Percentiles rank a stretch among this genome's conserved stretches.
Evolutionary conservation across 202 grass and related monocot genomes (phyloP).

Genomic region (Dendrocalamus latiflorus): DNA sequence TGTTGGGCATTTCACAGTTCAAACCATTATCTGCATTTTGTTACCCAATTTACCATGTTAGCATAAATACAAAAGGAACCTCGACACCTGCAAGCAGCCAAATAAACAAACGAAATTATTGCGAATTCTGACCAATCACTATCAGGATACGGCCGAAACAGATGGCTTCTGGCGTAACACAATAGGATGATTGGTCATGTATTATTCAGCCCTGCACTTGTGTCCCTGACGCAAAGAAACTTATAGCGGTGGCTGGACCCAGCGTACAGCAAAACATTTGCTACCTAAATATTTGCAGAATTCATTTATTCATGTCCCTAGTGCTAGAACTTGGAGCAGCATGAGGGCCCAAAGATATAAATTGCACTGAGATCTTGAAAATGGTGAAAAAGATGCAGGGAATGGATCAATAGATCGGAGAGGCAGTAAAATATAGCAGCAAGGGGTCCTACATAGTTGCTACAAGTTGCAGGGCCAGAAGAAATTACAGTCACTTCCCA

Average conservation of each 20-base stretch:
- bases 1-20: neutral
- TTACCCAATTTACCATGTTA: neutral
- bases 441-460: neutral
- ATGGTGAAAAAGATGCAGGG: conserved; percentile 21
- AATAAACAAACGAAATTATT: neutral
- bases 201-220: neutral
- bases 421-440: neutral
- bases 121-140: neutral
- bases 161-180: neutral
- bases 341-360: neutral
- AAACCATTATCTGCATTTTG: neutral
- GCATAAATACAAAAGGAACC: neutral
- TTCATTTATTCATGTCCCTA: neutral
- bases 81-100: neutral
- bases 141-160: neutral
- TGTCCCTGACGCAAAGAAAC: neutral
- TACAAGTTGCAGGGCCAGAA: neutral
- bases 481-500: conserved; percentile 41
- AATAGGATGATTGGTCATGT: neutral
- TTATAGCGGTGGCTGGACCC: neutral
- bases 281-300: neutral
- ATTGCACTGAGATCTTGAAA: neutral
- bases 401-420: conserved; percentile 17
- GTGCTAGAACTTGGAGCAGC: neutral
- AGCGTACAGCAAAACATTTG: neutral